Evolutionary conservation across 75 land plant species (phyloP).

Genomic region (Picea sitchensis): DNA sequence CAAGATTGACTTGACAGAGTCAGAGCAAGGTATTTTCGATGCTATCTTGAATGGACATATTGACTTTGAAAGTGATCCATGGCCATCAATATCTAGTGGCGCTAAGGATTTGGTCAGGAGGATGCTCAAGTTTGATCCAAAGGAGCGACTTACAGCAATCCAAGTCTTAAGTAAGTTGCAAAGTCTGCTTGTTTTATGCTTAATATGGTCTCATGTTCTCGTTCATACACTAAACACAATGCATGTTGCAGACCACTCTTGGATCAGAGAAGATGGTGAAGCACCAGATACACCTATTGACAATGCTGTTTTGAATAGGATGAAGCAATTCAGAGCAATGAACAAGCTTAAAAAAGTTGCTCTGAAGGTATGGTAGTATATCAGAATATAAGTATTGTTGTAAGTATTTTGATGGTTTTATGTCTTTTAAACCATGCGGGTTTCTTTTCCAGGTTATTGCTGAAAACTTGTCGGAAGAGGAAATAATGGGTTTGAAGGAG

Average conservation of each 20-base stretch:
- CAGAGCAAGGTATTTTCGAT: constrained; percentile 74
- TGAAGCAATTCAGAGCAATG: constrained; percentile 98
- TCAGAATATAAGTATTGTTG: too few relatives aligned
- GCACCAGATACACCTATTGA: constrained; percentile 94
- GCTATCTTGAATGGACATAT: constrained; percentile 62
- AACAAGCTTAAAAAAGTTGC: constrained; percentile 97
- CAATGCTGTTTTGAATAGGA: constrained; percentile 76
- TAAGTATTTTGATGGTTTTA: too few relatives aligned
- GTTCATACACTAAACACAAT: neutral
- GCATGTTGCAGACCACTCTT: constrained; percentile 73
- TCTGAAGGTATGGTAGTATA: constrained; percentile 49
- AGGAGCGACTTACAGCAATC: constrained; percentile 57
- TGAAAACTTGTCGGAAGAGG: constrained; percentile 68
- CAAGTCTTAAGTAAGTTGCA: constrained; percentile 69
- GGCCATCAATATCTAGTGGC: constrained; percentile 79
- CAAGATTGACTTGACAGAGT: constrained; percentile 34
- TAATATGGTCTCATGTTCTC: neutral
- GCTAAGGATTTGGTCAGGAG: constrained; percentile 88
- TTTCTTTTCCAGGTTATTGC: constrained; percentile 63
- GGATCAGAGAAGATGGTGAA: constrained; percentile 87
- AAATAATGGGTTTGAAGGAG: constrained; percentile 70
- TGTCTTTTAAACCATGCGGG: too few relatives aligned
- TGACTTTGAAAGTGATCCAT: constrained; percentile 81
- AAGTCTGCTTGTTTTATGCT: neutral
- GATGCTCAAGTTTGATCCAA: constrained; percentile 69